phyloP scores from a whole-genome alignment of 139 green algal species.

The Chlamydomonas sp. region DNA sequence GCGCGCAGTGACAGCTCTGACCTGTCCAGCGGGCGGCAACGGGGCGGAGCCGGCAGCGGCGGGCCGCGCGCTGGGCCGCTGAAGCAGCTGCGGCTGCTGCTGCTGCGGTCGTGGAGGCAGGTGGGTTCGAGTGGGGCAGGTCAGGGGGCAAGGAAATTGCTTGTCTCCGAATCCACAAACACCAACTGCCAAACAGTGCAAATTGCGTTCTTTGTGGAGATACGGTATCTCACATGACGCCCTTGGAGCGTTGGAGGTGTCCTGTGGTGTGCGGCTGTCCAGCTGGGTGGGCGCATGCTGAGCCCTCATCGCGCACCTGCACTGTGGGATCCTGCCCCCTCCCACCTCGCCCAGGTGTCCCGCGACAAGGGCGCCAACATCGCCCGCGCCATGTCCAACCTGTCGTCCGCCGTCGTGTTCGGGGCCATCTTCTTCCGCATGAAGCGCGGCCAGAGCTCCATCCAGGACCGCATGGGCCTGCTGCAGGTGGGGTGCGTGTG shows the following conservation, averaged over 20 bases:
- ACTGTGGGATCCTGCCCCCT: not conserved
- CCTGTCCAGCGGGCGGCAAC: not conserved
- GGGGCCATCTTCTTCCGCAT: conserved; percentile 93
- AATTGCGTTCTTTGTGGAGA: no score
- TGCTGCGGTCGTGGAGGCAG: conserved; percentile 56
- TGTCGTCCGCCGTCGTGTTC: conserved; percentile 91
- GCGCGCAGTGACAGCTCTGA: not conserved
- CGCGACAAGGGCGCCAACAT: conserved; percentile 87
- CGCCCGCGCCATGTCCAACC: conserved; percentile 72
- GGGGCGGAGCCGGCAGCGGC: not conserved
- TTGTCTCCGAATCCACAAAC: no score
- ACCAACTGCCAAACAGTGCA: no score
- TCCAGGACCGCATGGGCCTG: conserved; percentile 93
- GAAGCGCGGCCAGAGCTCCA: conserved; percentile 68
- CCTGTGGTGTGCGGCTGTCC: no score
- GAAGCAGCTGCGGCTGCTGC: conserved; percentile 56
- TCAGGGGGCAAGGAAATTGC: not conserved
- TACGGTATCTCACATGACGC: no score
- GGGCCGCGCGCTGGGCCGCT: not conserved
- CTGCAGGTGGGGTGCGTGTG: conserved; percentile 50
- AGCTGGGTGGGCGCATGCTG: no score
- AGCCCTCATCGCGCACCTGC: not conserved
- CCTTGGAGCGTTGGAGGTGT: no score
- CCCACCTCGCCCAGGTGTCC: conserved; percentile 64
- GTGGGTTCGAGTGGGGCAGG: not conserved